Evolutionary conservation across 2,329 filamentous ascomycete genomes (phyloP), one percentile per base, ranked within the genome.

Genomic region (Calycina herbarum): DNA sequence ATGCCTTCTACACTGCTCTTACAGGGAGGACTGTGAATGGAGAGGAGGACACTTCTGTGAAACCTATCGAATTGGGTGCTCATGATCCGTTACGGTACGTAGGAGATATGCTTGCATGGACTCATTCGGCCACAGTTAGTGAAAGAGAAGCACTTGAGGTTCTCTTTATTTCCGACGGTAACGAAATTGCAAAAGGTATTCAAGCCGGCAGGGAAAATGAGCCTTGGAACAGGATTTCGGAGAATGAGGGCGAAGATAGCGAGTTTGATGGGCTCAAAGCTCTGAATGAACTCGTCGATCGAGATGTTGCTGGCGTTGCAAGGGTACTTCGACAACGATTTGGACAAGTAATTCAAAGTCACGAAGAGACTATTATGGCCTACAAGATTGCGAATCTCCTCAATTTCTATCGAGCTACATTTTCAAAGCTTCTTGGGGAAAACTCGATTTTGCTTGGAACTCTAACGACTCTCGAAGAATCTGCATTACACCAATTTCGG

Each of bases 41-140:
- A 0, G 82, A 82, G 31, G 82, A 84, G 57, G 86, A 91, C 68
- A 79, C 81, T 29, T 84, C 85, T 2, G 82, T 90, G 42, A 97
- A 98, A 75, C 94, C 95, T 0, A 99, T 99, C 69, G 94, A 99
- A 75, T 86, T 98, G 72, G 90, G 89, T 11, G 94, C 95, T 0
- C 94, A 98, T 76, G 95, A 99, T 74, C 89, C 93, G 0, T 80
- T 98, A 31, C 88, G 95, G 24, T 98, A 98, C 76, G 88, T 96
- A 2, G 93, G 95, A 62, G 95, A 99, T 75, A 99, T 99, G 94
- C 84, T 99, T 15, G 95, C 95, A 5, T 99, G 95, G 95, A 88
- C 91, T 5, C 95, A 99, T 76, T 97, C 95, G 0, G 91, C 94
- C 2, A 90, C 94, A 0, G 95, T 99, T 0, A 96, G 94, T 38